Evolutionary conservation across 108 stramenopile genomes (phyloP).

Genomic region (Discostella pseudostelligera): DNA sequence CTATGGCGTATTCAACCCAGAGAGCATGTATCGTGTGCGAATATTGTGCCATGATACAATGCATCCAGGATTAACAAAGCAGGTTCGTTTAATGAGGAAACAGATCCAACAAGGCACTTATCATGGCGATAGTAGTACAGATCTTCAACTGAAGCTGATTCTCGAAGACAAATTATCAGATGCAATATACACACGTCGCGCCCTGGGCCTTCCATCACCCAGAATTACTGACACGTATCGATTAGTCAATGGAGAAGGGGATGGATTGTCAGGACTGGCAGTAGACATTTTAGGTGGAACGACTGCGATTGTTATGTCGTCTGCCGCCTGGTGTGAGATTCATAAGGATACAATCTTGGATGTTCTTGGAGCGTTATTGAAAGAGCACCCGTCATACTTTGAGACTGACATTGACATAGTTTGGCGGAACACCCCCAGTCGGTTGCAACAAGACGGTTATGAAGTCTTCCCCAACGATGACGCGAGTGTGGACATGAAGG

Average conservation of each 20-base stretch:
- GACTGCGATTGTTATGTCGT: constrained; percentile 81
- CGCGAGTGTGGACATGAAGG: constrained; percentile 30
- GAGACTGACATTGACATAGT: constrained; percentile 53
- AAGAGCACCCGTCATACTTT: constrained; percentile 35
- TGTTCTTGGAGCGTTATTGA: constrained; percentile 43
- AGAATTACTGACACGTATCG: constrained; percentile 74
- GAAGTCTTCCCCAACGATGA: constrained; percentile 14
- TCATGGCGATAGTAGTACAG: constrained; percentile 9
- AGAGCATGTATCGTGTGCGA: constrained; percentile 80
- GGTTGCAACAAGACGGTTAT: constrained; percentile 79
- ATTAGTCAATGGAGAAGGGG: constrained; percentile 94
- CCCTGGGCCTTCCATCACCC: constrained; percentile 45
- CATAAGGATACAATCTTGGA: constrained; percentile 61
- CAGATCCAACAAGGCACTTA: constrained; percentile 13
- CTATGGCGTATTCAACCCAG: constrained; percentile 84
- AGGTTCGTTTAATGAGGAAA: constrained; percentile 29
- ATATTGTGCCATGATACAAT: constrained; percentile 67
- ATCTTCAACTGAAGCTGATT: constrained; percentile 40
- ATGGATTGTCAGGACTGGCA: constrained; percentile 87
- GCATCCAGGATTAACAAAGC: constrained; percentile 42
- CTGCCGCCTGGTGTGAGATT: constrained; percentile 91
- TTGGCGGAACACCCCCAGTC: constrained; percentile 70
- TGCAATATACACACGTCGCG: constrained; percentile 55
- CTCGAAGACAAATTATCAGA: constrained; percentile 56
- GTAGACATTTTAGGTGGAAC: constrained; percentile 83